Evolutionary conservation across 768 basidiomycete species (phyloP), one percentile per base, ranked within the genome.

Genomic region (Suillus plorans): DNA sequence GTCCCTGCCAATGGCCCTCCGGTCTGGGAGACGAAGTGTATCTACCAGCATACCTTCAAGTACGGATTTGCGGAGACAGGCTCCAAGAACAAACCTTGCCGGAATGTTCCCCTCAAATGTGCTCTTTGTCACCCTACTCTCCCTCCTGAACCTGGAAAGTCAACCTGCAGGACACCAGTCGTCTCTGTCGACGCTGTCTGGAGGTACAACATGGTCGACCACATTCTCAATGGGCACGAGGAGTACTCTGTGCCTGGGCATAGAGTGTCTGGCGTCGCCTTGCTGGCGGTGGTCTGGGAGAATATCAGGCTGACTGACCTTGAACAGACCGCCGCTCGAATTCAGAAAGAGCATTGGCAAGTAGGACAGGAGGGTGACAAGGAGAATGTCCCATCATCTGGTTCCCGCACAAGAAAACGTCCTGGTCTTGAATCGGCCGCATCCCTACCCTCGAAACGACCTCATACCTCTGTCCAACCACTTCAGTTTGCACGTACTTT

Each of bases 161-260:
- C 25, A 0, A 3, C 25, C 0, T 4, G 25, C 3, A 52, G 9
- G 50, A n/a, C n/a, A n/a, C n/a, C n/a, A n/a, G 1, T 13, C 9
- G 5, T 47, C 16, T 3, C 4, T 4, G 16, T 52, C 2, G 25
- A 52, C 6, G 25, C 50, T 2, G 4, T 52, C 25, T 52, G 50
- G 50, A 14, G 25, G 4, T 49, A 52, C 7, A 52, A 52, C 1
- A 52, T 52, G 50, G 7, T 4, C 0, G 25, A 52, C 7, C 25
- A 52, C 3, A 1, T 52, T 28, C 25, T 52, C 7, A 28, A 2
- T 28, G 3, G 4, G 50, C 50, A 52, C 3, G 3, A 28, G 6
- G 25, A 52, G 4, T 52, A 52, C 16, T 28, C 25, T 0, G 16
- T 52, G 14, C 50, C 25, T 52, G 50, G 50, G 1, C 25, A 28